Evolutionary conservation across 2,329 filamentous ascomycete species (phyloP).

Genomic region (Ophiosphaerella herpotricha): DNA sequence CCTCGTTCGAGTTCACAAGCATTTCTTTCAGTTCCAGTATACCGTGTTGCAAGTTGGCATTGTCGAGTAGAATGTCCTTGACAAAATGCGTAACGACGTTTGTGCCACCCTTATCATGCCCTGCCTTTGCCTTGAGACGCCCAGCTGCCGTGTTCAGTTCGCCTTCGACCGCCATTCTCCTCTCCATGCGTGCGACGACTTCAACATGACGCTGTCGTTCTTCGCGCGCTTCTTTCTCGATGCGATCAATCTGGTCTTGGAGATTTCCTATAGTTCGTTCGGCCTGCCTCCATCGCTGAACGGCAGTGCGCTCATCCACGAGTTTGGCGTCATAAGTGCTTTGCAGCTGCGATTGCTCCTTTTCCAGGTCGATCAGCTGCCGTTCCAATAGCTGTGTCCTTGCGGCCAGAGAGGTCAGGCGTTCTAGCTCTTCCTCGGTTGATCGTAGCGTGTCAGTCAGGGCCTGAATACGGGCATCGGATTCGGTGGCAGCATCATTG

Average conservation of each 20-base stretch:
- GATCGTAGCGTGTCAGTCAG: slow-evolving; percentile 77
- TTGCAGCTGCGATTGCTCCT: slow-evolving; percentile 77
- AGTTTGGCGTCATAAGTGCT: slow-evolving; percentile 68
- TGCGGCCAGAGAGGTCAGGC: slow-evolving; percentile 72
- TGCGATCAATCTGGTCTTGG: slow-evolving; percentile 84
- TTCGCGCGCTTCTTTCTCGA: slow-evolving; percentile 80
- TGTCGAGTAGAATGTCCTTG: slow-evolving; percentile 92
- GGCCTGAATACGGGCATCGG: slow-evolving; percentile 77
- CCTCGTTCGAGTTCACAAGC: slow-evolving; percentile 88
- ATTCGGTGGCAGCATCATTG: slow-evolving; percentile 77
- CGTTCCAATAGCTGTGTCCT: slow-evolving; percentile 79
- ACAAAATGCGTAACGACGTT: slow-evolving; percentile 94
- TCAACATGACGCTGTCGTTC: slow-evolving; percentile 83
- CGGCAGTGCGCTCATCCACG: slow-evolving; percentile 76
- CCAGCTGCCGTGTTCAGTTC: slow-evolving; percentile 80
- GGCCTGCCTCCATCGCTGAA: slow-evolving; percentile 83
- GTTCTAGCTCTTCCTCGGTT: slow-evolving; percentile 76
- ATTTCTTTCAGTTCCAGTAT: slow-evolving; percentile 91
- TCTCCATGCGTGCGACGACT: slow-evolving; percentile 80
- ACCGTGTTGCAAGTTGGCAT: slow-evolving; percentile 88
- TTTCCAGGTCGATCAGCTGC: slow-evolving; percentile 78
- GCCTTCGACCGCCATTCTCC: slow-evolving; percentile 78
- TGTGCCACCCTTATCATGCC: slow-evolving; percentile 62
- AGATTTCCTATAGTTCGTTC: slow-evolving; percentile 78
- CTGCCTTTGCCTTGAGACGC: slow-evolving; percentile 73